Base-by-base conservation (phyloP, 1,284 basidiomycete species). In the Volvariella surrecta region DNA sequence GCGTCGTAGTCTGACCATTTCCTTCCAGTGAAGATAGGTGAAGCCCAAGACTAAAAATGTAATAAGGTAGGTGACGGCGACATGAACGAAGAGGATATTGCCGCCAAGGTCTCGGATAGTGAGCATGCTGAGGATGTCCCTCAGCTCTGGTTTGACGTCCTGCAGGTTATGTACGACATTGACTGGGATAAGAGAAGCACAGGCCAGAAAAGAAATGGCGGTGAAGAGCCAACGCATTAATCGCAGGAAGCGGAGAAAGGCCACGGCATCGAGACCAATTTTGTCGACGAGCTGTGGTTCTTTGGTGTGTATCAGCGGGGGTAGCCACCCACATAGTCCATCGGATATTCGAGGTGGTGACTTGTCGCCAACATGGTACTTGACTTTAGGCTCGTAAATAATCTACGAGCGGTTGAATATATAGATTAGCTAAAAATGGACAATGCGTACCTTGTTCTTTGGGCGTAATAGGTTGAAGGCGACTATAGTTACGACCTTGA, bases 201-300 rank as follows among this genome's bases (percentile, higher is more conserved):
- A 88, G 35, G 79, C 71, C 40, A 91, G 65, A 41, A 76, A 40
- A 1, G 86, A 79, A 43, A 92, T 71, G 32, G 67, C 63, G 35
- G 75, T 67, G 68, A 93, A 94, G 32, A 89, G 67, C 70, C 76
- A 79, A 19, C 92, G 81, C 56, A 89, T 75, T 68, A 99, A 82
- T 48, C 92, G 82, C 20, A 87, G 73, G 61, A 99, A 97, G 17
- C 94, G 85, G 15, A 99, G 77, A 62, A 90, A 99, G 10, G 88
- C 77, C 40, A 92, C 85, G 0, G 94, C 95, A 59, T 99, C 96
- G 16, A 97, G 78, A 13, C 90, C 95, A 55, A 97, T 76, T 59
- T 94, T 92, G 52, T 89, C 80, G 22, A 98, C 71, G 37, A 98
- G 77, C 52, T 92, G 84, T 20, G 84, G 79, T 62, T 99, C 95